Conservation (phyloP, 495 filamentous ascomycete genomes). For the Penicillium longicatenatum region DNA sequence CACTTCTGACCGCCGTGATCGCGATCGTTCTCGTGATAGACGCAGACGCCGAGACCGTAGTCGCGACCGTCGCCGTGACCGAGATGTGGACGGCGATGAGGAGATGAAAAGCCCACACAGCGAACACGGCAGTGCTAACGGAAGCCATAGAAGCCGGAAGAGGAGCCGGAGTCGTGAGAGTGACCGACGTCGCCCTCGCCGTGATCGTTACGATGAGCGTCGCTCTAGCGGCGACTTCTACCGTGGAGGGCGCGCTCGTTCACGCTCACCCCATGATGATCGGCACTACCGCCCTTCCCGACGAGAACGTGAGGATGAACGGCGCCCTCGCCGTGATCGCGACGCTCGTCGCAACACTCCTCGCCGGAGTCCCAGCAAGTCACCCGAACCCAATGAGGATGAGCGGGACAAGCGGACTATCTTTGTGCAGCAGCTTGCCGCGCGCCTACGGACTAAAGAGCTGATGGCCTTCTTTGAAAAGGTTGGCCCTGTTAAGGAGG, state of each 20-base stretch:
- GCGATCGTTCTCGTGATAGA: constrained; percentile 59
- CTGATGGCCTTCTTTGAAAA: constrained; percentile 95
- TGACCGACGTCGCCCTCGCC: constrained; percentile 76
- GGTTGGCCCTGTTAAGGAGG: constrained; percentile 93
- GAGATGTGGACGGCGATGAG: constrained; percentile 64
- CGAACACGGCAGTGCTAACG: constrained; percentile 79
- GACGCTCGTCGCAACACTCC: constrained; percentile 58
- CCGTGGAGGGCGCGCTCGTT: constrained; percentile 71
- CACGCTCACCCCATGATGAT: constrained; percentile 71
- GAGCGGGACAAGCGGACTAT: constrained; percentile 96
- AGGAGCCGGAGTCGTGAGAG: constrained; percentile 80
- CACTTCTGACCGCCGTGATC: constrained; percentile 55
- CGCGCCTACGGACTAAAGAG: constrained; percentile 87
- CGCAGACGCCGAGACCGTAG: constrained; percentile 60
- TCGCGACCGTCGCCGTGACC: constrained; percentile 67
- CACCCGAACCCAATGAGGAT: constrained; percentile 79
- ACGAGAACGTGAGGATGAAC: constrained; percentile 27
- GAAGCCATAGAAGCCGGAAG: constrained; percentile 81
- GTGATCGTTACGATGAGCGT: constrained; percentile 70
- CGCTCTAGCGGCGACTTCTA: constrained; percentile 73
- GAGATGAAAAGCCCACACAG: constrained; percentile 71
- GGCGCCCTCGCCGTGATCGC: constrained; percentile 50
- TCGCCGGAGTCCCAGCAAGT: constrained; percentile 52
- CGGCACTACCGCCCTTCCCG: constrained; percentile 73
- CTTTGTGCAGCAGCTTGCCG: constrained; percentile 96